Conservation (phyloP, 768 basidiomycete genomes). For the Paxillus involutus region DNA sequence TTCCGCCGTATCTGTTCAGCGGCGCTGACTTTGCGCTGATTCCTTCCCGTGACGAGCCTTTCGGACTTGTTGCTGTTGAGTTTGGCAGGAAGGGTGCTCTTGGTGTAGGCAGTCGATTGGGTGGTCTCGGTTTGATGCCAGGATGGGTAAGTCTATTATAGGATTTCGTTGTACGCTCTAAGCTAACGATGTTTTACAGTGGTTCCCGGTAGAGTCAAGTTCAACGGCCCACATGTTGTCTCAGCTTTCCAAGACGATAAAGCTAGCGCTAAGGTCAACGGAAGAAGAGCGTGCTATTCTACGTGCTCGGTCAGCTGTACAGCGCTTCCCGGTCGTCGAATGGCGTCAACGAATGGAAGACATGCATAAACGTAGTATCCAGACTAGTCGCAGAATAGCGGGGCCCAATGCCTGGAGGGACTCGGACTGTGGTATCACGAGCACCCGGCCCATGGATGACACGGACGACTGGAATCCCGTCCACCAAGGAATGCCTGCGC, state of each 20-base stretch:
- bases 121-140: conserved; percentile 95
- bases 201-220: conserved; percentile 96
- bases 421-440: conserved; percentile 57
- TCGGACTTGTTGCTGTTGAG: conserved; percentile 94
- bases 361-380: conserved; percentile 86
- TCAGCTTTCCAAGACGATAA: conserved; percentile 91
- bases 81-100: conserved; percentile 96
- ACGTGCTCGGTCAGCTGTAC: conserved; percentile 89
- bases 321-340: conserved; percentile 96
- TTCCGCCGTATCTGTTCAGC: conserved; percentile 91
- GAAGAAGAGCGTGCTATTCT: conserved; percentile 90
- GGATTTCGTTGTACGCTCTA: neutral
- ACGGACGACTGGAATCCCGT: conserved; percentile 82
- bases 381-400: conserved; percentile 64
- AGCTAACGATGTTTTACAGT: conserved; percentile 43
- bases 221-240: conserved; percentile 94
- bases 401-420: conserved; percentile 76
- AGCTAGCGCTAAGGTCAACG: conserved; percentile 87
- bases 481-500: conserved; percentile 58
- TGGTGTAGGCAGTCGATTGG: conserved; percentile 91
- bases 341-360: conserved; percentile 97
- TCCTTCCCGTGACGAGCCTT: conserved; percentile 94
- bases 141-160: conserved; percentile 74
- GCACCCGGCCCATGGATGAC: conserved; percentile 52
- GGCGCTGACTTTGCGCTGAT: conserved; percentile 96